Conservation (phyloP, 1,139 yeast genomes). For the Suzukiozyma palmioleophila region DNA sequence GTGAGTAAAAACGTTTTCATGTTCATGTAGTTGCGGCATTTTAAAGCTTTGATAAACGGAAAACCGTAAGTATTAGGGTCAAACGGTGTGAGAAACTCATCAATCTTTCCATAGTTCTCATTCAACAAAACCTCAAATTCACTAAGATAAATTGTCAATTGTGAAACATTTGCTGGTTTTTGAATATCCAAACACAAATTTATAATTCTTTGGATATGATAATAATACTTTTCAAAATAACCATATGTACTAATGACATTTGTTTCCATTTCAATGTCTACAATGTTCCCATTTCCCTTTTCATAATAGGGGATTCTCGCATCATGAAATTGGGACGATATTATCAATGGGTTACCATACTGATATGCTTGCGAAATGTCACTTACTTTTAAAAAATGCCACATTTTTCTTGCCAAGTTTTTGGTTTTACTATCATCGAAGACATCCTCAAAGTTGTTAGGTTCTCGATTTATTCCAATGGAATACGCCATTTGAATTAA, state of each 20-base stretch:
- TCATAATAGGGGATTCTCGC: slow-evolving; percentile 23
- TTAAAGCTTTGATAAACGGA: slow-evolving; percentile 29
- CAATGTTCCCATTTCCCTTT: slow-evolving; percentile 27
- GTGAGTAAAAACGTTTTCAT: slow-evolving; percentile 25
- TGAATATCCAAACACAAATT: slow-evolving; percentile 21
- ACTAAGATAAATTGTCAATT: slow-evolving; percentile 18
- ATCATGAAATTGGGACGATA: slow-evolving; percentile 19
- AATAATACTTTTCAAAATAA: slow-evolving; percentile 21
- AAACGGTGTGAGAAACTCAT: slow-evolving; percentile 23
- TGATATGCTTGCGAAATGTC: slow-evolving; percentile 26
- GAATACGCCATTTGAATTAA: slow-evolving; percentile 41
- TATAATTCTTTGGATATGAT: slow-evolving; percentile 18
- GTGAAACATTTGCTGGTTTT: slow-evolving; percentile 14
- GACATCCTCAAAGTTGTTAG: slow-evolving; percentile 18
- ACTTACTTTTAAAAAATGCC: slow-evolving; percentile 40
- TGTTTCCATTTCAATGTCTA: slow-evolving; percentile 26
- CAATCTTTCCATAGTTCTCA: slow-evolving; percentile 19
- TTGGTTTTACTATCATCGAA: slow-evolving; percentile 23
- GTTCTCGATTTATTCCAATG: slow-evolving; percentile 45
- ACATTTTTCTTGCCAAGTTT: slow-evolving; percentile 47
- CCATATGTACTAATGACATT: slow-evolving; percentile 20
- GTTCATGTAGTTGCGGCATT: slow-evolving; percentile 28
- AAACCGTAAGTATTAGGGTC: slow-evolving; percentile 17
- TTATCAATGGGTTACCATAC: slow-evolving; percentile 28
- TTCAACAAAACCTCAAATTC: slow-evolving; percentile 26